phyloP scores from a whole-genome alignment of 2,329 filamentous ascomycete species.

The Aureobasidium sp. region DNA sequence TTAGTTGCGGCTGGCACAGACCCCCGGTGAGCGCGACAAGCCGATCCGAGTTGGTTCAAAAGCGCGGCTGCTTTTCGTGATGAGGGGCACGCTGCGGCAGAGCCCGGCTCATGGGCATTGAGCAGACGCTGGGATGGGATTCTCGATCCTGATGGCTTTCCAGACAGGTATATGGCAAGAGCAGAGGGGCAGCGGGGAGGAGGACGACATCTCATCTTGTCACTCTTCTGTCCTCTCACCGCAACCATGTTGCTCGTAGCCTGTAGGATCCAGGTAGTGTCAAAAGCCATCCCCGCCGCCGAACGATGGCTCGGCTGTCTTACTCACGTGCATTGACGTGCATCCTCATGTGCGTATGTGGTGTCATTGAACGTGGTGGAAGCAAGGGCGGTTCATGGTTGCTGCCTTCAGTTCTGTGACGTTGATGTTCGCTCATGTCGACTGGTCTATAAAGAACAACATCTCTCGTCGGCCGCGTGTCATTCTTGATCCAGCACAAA shows the following conservation, averaged over 20 bases:
- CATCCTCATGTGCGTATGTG: neutral
- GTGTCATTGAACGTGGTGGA: neutral
- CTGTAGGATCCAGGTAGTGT: neutral
- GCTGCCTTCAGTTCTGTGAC: neutral
- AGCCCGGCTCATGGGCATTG: neutral
- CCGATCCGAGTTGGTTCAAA: neutral
- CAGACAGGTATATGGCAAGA: neutral
- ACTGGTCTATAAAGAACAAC: neutral
- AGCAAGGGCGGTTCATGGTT: neutral
- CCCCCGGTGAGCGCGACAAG: neutral
- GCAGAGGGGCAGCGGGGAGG: neutral
- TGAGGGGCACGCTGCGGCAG: neutral
- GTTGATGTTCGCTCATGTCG: neutral
- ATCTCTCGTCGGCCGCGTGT: neutral
- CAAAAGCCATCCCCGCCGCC: neutral
- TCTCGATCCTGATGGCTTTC: neutral
- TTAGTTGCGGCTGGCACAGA: neutral
- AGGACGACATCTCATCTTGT: neutral
- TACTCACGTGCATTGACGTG: conserved; percentile 7
- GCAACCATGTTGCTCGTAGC: neutral
- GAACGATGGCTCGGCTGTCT: neutral
- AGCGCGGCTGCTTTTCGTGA: neutral
- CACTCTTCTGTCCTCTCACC: neutral
- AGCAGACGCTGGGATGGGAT: neutral
- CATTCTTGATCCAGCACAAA: neutral